These are phyloP conservation scores for Ocimum tenuiflorum DNA, from an alignment of 257 asterid genomes.

Conservation along the genomic window DNA sequence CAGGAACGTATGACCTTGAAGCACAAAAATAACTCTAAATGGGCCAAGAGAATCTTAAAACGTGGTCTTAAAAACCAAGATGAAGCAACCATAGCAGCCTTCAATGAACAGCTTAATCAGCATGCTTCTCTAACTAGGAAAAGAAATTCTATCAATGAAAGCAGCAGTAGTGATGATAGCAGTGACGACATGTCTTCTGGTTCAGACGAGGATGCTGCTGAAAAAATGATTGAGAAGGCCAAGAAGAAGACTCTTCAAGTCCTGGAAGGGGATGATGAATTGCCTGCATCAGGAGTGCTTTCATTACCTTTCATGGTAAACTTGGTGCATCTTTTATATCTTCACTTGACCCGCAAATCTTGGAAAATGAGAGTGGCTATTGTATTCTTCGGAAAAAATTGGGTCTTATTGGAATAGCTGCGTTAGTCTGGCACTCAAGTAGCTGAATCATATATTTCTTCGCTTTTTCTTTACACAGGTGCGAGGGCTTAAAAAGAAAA, in stretches of 20 bases:
- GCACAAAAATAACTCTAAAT: constrained; percentile 71
- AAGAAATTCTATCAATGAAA: constrained; percentile 62
- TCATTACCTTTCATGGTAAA: constrained; percentile 92
- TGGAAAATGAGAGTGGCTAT: not conserved
- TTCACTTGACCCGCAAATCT: not conserved
- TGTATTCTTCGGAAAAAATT: not conserved
- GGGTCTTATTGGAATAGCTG: not conserved
- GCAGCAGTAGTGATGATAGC: constrained; percentile 73
- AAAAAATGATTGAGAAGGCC: constrained; percentile 55
- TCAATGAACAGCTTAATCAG: constrained; percentile 69
- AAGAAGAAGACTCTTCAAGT: constrained; percentile 58
- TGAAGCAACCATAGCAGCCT: constrained; percentile 80
- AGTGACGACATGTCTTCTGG: constrained; percentile 50
- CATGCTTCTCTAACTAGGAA: constrained; percentile 81
- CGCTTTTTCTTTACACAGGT: constrained; percentile 32
- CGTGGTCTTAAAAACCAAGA: constrained; percentile 79
- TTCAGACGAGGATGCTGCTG: constrained; percentile 44
- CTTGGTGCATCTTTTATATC: constrained; percentile 16
- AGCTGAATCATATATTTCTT: not conserved
- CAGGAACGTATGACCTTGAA: constrained; percentile 90
- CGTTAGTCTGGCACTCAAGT: not conserved
- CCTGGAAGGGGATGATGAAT: constrained; percentile 61
- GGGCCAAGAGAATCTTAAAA: constrained; percentile 72
- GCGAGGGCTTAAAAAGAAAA: constrained; percentile 63
- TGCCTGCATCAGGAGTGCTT: constrained; percentile 70